Evolutionary conservation across 177 flowering plant genomes (phyloP), one percentile per base, ranked within the genome.

Genomic region (Vitis hybrid): DNA sequence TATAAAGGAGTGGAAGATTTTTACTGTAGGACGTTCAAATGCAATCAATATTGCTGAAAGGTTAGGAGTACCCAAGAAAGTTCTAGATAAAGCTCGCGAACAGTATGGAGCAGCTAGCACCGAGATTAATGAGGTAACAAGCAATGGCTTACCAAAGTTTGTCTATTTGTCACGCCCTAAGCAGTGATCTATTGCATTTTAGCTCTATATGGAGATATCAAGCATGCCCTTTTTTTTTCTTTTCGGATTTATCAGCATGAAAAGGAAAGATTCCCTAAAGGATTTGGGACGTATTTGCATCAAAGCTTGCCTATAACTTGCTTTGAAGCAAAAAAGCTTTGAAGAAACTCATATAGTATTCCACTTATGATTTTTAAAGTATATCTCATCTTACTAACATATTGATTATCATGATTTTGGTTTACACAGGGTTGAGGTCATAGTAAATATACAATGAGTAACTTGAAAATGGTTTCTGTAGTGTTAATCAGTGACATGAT

Each of bases 11-110:
- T 58, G 22, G 47, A 18, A 38, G 47, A 67, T 24, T 71, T 73
- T 59, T 64, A 28, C 38, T 84, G 70, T 75, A 95, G 98, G 98
- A 8, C 91, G 97, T 67, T 95, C 98, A 68, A 92, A 91, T 87
- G 98, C 98, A 53, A 89, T 95, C 55, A 90, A 86, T 76, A 87
- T 95, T 62, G 92, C 98, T 77, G 90, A 92, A 77, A 82, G 91
- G 79, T 82, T 95, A 73, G 95, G 95, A 65, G 75, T 95, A 20
- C 95, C 98, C 22, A 62, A 58, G 68, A 71, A 11, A 66, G 77
- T 95, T 66, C 38, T 91, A 73, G 73, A 82, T 70, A 74, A 76
- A 79, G 97, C 98, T 24, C 92, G 94, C 44, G 79, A 84, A 75
- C 77, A 89, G 15, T 92, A 91, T 85, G 98, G 98, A 79, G 71